Conservation (phyloP, 2,329 filamentous ascomycete genomes). For the Colletotrichum endophyticum region DNA sequence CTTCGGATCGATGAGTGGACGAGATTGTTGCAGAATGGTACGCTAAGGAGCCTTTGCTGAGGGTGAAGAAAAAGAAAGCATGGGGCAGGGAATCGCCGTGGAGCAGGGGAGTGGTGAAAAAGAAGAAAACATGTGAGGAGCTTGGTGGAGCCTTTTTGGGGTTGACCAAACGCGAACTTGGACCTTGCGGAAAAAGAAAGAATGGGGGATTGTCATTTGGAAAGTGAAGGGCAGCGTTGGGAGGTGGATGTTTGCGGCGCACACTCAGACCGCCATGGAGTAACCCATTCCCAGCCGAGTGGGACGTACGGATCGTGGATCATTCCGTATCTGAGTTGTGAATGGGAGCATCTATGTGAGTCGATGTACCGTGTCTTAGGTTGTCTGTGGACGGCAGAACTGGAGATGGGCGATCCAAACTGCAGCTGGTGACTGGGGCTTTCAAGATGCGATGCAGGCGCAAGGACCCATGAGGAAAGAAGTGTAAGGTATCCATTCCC, state of each 20-base stretch:
- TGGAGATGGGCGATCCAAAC: not conserved
- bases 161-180: not conserved
- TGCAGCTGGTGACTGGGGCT: not conserved
- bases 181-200: constrained; percentile 1
- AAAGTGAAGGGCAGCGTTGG: not conserved
- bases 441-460: not conserved
- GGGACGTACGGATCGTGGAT: not conserved
- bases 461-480: not conserved
- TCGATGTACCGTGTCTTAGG: not conserved
- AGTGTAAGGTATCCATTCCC: not conserved
- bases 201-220: not conserved
- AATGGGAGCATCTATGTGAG: not conserved
- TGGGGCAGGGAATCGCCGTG: not conserved
- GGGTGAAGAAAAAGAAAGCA: not conserved
- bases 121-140: constrained; percentile 6
- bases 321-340: not conserved
- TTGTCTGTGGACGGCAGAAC: not conserved
- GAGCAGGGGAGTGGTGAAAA: not conserved
- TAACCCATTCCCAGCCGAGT: not conserved
- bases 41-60: constrained; percentile 5
- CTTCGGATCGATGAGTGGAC: not conserved
- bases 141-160: not conserved
- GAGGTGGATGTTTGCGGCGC: not conserved
- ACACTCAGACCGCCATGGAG: not conserved
- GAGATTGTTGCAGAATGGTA: constrained; percentile 17